A percentile compares a stretch with the other conserved stretches of the same genome.
These are phyloP conservation scores for Penicillium ucsense DNA, from an alignment of 495 filamentous ascomycete species.

Conservation along the genomic window DNA sequence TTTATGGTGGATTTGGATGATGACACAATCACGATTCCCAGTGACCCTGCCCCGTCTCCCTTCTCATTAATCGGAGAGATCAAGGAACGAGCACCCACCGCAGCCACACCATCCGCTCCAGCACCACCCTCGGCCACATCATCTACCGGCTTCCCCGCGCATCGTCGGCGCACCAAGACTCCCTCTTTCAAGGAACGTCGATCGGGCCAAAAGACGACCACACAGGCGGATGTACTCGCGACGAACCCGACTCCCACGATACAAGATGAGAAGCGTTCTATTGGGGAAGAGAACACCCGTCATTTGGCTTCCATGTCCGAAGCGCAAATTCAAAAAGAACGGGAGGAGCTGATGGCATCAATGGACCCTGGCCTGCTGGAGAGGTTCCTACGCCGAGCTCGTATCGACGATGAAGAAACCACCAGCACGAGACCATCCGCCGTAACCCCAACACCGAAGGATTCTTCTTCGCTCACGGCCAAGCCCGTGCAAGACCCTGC, in stretches of 20 bases:
- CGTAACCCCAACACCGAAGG: background rate
- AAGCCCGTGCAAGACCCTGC: background rate
- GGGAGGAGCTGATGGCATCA: conserved; percentile 58
- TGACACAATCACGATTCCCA: conserved; percentile 12
- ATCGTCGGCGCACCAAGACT: conserved; percentile 60
- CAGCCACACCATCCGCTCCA: conserved; percentile 49
- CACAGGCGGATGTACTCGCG: background rate
- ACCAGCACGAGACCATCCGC: background rate
- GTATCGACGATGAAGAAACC: conserved; percentile 52
- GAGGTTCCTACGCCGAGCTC: conserved; percentile 66
- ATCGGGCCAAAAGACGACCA: conserved; percentile 13
- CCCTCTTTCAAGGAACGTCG: conserved; percentile 73
- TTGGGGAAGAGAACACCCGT: conserved; percentile 73
- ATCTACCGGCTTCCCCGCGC: conserved; percentile 73
- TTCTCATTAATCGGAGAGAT: conserved; percentile 63
- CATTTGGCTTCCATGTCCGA: conserved; percentile 70
- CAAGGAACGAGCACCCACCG: conserved; percentile 53
- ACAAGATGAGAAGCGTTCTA: conserved; percentile 49
- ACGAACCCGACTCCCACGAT: conserved; percentile 1
- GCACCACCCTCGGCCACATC: conserved; percentile 37
- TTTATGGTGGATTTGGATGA: conserved; percentile 47
- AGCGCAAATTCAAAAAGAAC: conserved; percentile 68
- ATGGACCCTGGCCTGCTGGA: conserved; percentile 66
- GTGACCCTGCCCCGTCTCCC: conserved; percentile 15
- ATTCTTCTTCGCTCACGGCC: background rate